Conservation (phyloP, 768 basidiomycete species). For the Pisolithus albus region DNA sequence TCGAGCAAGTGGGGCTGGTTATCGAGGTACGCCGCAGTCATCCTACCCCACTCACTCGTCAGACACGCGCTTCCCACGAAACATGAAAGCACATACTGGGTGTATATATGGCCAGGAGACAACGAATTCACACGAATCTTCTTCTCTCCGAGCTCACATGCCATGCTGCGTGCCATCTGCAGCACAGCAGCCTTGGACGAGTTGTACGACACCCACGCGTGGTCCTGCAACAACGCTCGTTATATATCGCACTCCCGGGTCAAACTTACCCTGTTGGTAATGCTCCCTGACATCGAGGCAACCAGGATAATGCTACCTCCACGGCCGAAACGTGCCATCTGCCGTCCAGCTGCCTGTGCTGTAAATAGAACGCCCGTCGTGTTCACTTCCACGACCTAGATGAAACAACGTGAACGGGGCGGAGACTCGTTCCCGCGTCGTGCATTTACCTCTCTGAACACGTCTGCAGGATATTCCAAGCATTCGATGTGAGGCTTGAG, state of each 20-base stretch:
- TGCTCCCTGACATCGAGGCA: slow-evolving; percentile 57
- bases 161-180: slow-evolving; percentile 79
- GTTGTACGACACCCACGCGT: slow-evolving; percentile 73
- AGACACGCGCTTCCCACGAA: background rate
- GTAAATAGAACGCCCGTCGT: slow-evolving; percentile 55
- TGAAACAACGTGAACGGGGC: background rate
- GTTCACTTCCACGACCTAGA: slow-evolving; percentile 60
- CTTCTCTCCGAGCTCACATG: slow-evolving; percentile 64
- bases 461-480: slow-evolving; percentile 55
- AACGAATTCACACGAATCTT: slow-evolving; percentile 69
- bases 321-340: slow-evolving; percentile 45
- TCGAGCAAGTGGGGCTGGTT: slow-evolving; percentile 52
- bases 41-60: slow-evolving; percentile 32
- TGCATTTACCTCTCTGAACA: slow-evolving; percentile 52
- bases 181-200: slow-evolving; percentile 71
- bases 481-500: slow-evolving; percentile 54
- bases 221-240: slow-evolving; percentile 40
- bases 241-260: background rate
- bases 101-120: slow-evolving; percentile 74
- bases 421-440: background rate
- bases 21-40: slow-evolving; percentile 71
- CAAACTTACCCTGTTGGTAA: slow-evolving; percentile 57
- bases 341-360: slow-evolving; percentile 52
- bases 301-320: slow-evolving; percentile 53
- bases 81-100: slow-evolving; percentile 36